Conservation (phyloP, 2,329 filamentous ascomycete genomes). For the Aspergillus ustus region DNA sequence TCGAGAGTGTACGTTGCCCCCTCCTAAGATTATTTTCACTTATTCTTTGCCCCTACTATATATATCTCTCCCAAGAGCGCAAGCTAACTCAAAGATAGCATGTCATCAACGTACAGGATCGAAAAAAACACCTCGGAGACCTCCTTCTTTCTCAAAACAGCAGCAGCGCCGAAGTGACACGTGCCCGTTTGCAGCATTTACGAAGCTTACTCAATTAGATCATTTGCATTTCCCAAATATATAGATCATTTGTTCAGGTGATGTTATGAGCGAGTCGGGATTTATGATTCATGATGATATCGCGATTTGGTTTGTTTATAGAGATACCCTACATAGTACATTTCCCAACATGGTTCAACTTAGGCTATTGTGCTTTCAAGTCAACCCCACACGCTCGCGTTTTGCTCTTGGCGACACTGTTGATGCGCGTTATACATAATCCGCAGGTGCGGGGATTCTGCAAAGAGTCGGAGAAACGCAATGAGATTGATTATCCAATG, state of each 20-base stretch:
- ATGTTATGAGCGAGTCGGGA: neutral
- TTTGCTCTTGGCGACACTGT: too few species aligned
- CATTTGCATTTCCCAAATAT: neutral
- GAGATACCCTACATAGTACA: neutral
- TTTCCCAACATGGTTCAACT: neutral
- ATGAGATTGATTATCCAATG: too few species aligned
- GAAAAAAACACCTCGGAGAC: neutral
- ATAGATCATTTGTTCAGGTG: neutral
- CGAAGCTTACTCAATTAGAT: neutral
- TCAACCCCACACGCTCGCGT: neutral
- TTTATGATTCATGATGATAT: neutral
- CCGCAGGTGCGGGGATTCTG: too few species aligned
- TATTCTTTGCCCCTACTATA: too few species aligned
- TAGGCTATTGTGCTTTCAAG: neutral
- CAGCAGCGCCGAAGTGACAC: neutral
- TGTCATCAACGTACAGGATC: neutral
- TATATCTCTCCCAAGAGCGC: too few species aligned
- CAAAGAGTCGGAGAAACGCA: too few species aligned
- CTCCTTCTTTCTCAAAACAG: neutral
- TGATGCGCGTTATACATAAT: too few species aligned
- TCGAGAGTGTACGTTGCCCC: neutral
- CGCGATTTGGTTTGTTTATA: neutral
- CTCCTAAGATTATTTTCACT: neutral
- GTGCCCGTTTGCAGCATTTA: neutral
- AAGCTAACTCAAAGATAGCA: neutral